Evolutionary conservation across 352 stramenopile genomes (phyloP), one percentile per base, ranked within the genome.

Genomic region (Phytophthora pluvialis): DNA sequence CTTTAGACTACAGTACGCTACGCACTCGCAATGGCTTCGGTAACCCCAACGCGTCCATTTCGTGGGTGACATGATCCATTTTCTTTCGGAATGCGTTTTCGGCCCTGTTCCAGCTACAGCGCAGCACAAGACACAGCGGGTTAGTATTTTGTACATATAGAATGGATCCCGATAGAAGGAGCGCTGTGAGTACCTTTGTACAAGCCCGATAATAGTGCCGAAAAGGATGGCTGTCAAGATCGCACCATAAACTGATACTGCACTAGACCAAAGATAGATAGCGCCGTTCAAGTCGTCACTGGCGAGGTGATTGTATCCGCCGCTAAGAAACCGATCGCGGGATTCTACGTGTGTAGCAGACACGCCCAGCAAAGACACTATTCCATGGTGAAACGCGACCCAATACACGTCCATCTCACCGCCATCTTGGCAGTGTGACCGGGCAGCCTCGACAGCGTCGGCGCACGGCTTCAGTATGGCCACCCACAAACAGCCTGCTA

Each of bases 21-120:
- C 67, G 40, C 48, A 86, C 80, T 43, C 78, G 76, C 2, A 90
- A 64, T 40, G 75, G 60, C 26, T 88, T 82, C 3, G 81, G 77
- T 9, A 90, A 67, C 48, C 70, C 66, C 36, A 88, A 60, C 18
- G 78, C 77, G 28, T 90, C 77, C 81, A 90, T 90, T 47, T 90
- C 81, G 57, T 88, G 73, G 2, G 66, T 71, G 46, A 90, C 77
- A 18, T 88, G 78, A 48, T 90, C 81, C 81, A 90, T 86, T 63
- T 87, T 87, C 58, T 90, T 90, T 2, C 81, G 73, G 36, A 90
- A 90, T 15, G 73, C 67, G 43, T 88, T 85, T 59, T 88, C 81
- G 0, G 73, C 78, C 52, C 81, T 79, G 55, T 88, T 88, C 72
- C 73, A 82, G 49, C 80, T 83, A 64, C 44, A 50, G 18, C 13